A percentile compares a stretch with the other conserved stretches of the same genome.
Conservation (phyloP, 352 stramenopile genomes). For the Pelagophyceae sp. region DNA sequence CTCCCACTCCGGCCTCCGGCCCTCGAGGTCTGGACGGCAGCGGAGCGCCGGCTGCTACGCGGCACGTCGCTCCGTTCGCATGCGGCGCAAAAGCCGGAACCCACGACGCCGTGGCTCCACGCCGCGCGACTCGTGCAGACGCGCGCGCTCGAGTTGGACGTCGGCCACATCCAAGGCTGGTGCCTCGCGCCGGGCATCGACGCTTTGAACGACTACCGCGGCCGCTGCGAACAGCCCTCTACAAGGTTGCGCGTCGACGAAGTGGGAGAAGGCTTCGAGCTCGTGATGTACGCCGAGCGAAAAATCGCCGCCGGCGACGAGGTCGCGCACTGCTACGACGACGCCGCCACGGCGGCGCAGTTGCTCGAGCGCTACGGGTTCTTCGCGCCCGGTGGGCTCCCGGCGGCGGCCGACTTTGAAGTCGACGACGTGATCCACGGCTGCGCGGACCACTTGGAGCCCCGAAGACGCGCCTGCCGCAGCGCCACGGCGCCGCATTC, state of each 20-base stretch:
- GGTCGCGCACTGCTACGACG: conserved; percentile 5
- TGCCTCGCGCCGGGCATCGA: neutral
- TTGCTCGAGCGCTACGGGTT: neutral
- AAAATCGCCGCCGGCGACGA: neutral
- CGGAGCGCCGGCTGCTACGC: neutral
- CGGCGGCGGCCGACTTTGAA: neutral
- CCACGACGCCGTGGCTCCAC: neutral
- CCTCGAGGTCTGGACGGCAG: neutral
- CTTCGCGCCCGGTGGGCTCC: neutral
- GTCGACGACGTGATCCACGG: neutral
- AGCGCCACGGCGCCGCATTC: neutral
- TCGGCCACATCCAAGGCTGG: neutral
- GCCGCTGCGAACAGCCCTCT: neutral
- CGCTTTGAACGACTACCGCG: neutral
- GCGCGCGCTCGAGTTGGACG: neutral
- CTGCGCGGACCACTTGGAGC: neutral
- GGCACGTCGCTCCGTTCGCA: neutral
- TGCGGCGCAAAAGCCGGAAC: neutral
- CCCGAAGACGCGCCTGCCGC: neutral
- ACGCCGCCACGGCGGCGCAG: neutral
- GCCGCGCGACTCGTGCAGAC: neutral
- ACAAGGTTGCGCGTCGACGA: neutral
- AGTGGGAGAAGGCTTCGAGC: neutral
- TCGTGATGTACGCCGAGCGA: neutral
- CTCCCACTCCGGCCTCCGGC: neutral